Base-by-base conservation (phyloP, 192 early-diverging fungal genomes). In the Cladochytrium replicatum region DNA sequence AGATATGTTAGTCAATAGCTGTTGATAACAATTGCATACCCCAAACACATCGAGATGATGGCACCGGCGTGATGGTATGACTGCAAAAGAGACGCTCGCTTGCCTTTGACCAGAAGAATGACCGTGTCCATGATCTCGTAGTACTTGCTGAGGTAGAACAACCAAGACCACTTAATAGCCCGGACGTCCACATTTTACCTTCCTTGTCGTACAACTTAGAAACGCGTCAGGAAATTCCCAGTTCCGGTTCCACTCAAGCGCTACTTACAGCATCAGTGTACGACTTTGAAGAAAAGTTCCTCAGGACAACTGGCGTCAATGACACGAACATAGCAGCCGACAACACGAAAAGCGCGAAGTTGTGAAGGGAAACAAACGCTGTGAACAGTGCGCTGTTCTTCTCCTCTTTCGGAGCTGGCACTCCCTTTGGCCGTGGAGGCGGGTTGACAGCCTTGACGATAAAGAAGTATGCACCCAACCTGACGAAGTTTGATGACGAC, bases 91-190 rank as follows among this genome's bases (percentile, higher is more conserved):
- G 83, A 85, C 0, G 84, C 82, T 29, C 41, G 46, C 46, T 60
- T 61, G 3, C 84, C 85, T 60, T 91, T 88, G 22, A 83, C 41
- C 34, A 91, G 56, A 52, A 91, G 84, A 57, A 91, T 89, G 58
- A 81, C 75, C 42, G 89, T 91, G 54, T 91, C 89, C 41, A 91
- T 71, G 27, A 91, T 72, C 60, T 91, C 89, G 66, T 89, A 91
- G 61, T 78, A 86, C 64, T 88, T 88, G 67, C 82, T 85, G 17
- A 91, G 77, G 67, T 91, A 91, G 62, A 91, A 91, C 49, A 87
- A 48, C 43, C 86, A 91, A 32, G 82, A 80, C 73, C 82, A 88
- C 68, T 87, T 86, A 74, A 82, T 52, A 88, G 76, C 43, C 69
- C 68, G 58, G 72, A 61, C 50, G 82, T 75, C 82, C 83, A 85